phyloP scores from a whole-genome alignment of 2,329 filamentous ascomycete species.

The Cephalotrichum gorgonifer region DNA sequence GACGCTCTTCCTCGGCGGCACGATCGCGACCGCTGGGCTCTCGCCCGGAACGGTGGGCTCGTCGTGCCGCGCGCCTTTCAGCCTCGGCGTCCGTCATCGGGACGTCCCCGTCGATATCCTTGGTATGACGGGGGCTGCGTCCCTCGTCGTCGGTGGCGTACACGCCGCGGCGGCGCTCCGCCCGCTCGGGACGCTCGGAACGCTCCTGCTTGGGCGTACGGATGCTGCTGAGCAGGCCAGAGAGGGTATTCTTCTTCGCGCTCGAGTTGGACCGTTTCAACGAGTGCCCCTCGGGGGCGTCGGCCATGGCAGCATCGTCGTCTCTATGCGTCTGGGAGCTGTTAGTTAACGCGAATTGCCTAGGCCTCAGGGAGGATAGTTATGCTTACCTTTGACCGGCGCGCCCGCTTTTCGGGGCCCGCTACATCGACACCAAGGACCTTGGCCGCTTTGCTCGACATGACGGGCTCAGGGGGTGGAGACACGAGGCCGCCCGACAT shows the following conservation, averaged over 20 bases:
- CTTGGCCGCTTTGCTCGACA: slow-evolving; percentile 69
- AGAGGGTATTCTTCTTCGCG: slow-evolving; percentile 43
- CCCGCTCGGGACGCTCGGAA: slow-evolving; percentile 18
- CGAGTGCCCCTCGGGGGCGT: slow-evolving; percentile 21
- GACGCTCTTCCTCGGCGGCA: slow-evolving; percentile 44
- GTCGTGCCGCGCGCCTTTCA: slow-evolving; percentile 55
- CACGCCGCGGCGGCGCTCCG: slow-evolving; percentile 35
- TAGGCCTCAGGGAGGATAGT: background rate
- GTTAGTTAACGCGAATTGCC: background rate
- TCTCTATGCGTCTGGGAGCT: slow-evolving; percentile 15
- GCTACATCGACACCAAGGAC: slow-evolving; percentile 48
- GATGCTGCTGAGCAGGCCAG: slow-evolving; percentile 53
- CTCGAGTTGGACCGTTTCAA: slow-evolving; percentile 22
- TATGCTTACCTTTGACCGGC: slow-evolving; percentile 16
- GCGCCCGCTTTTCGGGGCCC: slow-evolving; percentile 24
- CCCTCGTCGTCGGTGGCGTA: slow-evolving; percentile 41
- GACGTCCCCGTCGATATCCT: slow-evolving; percentile 36
- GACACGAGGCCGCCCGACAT: slow-evolving; percentile 51
- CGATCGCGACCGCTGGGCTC: slow-evolving; percentile 35
- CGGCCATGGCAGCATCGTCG: slow-evolving; percentile 28
- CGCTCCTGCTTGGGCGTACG: slow-evolving; percentile 33
- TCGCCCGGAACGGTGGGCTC: slow-evolving; percentile 43
- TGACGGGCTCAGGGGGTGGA: slow-evolving; percentile 59
- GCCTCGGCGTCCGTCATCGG: slow-evolving; percentile 42
- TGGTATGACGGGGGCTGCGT: slow-evolving; percentile 28